Evolutionary conservation across 371 early-diverging fungal genomes (phyloP).

Genomic region (Mucor indicus): DNA sequence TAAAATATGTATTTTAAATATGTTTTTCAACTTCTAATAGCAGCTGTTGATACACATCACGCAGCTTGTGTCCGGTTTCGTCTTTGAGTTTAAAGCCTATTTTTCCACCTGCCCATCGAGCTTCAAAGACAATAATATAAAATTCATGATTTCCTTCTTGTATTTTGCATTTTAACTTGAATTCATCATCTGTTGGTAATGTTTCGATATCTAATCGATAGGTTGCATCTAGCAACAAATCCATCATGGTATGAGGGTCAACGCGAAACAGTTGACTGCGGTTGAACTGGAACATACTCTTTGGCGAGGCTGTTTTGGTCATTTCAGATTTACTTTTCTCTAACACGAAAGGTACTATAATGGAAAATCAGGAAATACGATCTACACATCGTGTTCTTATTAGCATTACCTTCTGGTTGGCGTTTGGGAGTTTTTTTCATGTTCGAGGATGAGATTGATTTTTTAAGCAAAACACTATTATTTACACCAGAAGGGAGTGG

Average conservation of each 20-base stretch:
- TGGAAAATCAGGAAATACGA: not conserved
- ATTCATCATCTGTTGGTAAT: not conserved
- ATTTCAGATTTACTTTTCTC: slow-evolving; percentile 12
- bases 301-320: slow-evolving; percentile 15
- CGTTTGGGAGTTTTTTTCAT: no score
- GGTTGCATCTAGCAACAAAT: not conserved
- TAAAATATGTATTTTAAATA: no score
- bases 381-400: not conserved
- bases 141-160: slow-evolving; percentile 3
- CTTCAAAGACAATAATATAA: slow-evolving; percentile 33
- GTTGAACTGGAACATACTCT: slow-evolving; percentile 35
- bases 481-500: no score
- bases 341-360: not conserved
- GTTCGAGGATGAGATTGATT: slow-evolving; percentile 5
- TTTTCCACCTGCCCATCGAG: slow-evolving; percentile 39
- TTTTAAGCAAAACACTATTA: slow-evolving; percentile 6
- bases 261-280: slow-evolving; percentile 32
- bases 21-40: no score
- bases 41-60: no score
- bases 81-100: slow-evolving; percentile 41
- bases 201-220: not conserved
- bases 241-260: slow-evolving; percentile 25
- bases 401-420: not conserved
- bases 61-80: no score
- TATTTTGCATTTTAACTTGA: not conserved